Evolutionary conservation across 208 protist genomes (phyloP), one percentile per base, ranked within the genome.

Genomic region (Crithidia mellificae): DNA sequence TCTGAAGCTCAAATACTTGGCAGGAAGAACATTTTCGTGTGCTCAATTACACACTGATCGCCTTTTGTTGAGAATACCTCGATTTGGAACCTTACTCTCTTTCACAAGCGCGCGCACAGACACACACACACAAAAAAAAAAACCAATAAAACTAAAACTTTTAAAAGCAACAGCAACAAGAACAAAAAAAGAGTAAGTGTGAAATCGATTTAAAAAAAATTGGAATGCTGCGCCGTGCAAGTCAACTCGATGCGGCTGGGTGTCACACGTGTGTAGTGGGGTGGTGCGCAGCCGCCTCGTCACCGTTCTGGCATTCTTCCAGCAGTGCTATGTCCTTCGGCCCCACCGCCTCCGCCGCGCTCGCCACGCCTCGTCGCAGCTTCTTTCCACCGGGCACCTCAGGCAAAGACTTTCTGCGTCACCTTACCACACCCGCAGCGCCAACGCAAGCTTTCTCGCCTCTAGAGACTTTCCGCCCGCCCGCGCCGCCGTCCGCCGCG

Each of bases 401-500:
- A 2, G 70, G 63, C 27, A 46, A 54, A 15, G 63, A 58, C 38
- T 46, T 76, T 7, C 39, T 76, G 12, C 58, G 39, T 0, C 36
- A 57, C 41, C 49, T 69, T 1, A 49, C 43, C 3, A 11, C 59
- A 15, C 55, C 27, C 0, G 24, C 39, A n/a, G 51, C 46, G 41
- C 53, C 58, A 12, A 41, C 67, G 1, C 56, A 74, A 27, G 72
- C 43, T 19, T 52, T 73, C 20, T 77, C 77, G 4, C 81, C 87
- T 32, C 59, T 85, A 7, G 59, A 72, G 22, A 47, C 41, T n/a
- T 56, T 88, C 27, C 83, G 80, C 2, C 78, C 78, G 12, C 68
- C 72, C 7, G 41, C 81, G 14, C 72, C 80, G 57, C 84, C 82
- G 15, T 69, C 69, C 11, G 87, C 86, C 6, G 61, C 74, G 0